phyloP scores from a whole-genome alignment of 2,329 filamentous ascomycete genomes.

The Aspergillus quadricinctus region DNA sequence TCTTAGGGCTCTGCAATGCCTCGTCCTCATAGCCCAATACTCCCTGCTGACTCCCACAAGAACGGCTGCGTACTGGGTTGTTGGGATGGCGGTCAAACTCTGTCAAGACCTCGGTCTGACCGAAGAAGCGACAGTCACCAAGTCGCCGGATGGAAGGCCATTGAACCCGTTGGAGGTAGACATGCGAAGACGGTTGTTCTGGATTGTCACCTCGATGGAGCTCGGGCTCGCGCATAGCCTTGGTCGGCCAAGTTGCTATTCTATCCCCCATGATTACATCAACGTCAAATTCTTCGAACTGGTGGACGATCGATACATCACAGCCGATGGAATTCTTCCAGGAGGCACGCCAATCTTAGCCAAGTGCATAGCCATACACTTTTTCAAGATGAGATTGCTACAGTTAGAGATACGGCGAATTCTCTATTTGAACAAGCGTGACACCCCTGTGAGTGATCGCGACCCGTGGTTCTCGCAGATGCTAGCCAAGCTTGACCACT shows the following conservation, averaged over 20 bases:
- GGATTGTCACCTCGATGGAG: constrained; percentile 86
- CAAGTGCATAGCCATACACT: constrained; percentile 87
- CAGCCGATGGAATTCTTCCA: constrained; percentile 65
- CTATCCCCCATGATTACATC: constrained; percentile 74
- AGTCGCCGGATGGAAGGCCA: constrained; percentile 55
- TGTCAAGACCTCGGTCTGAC: constrained; percentile 84
- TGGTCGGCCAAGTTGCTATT: constrained; percentile 80
- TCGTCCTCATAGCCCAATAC: constrained; percentile 82
- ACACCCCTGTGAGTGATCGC: constrained; percentile 69
- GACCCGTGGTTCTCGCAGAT: constrained; percentile 86
- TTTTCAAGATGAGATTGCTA: constrained; percentile 82
- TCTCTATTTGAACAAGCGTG: constrained; percentile 78
- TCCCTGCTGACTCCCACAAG: constrained; percentile 87
- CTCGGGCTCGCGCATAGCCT: constrained; percentile 81
- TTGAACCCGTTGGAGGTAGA: constrained; percentile 74
- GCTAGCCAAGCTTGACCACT: constrained; percentile 70
- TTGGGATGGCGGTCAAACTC: constrained; percentile 81
- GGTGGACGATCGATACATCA: constrained; percentile 80
- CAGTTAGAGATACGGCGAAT: constrained; percentile 84
- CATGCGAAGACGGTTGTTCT: constrained; percentile 81
- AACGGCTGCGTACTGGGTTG: constrained; percentile 88
- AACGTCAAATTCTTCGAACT: constrained; percentile 81
- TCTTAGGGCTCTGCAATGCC: constrained; percentile 82
- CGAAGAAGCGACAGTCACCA: constrained; percentile 80
- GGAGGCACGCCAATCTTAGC: constrained; percentile 68